Base-by-base conservation (phyloP, 192 early-diverging fungal species). In the Hyaloraphidium curvatum region DNA sequence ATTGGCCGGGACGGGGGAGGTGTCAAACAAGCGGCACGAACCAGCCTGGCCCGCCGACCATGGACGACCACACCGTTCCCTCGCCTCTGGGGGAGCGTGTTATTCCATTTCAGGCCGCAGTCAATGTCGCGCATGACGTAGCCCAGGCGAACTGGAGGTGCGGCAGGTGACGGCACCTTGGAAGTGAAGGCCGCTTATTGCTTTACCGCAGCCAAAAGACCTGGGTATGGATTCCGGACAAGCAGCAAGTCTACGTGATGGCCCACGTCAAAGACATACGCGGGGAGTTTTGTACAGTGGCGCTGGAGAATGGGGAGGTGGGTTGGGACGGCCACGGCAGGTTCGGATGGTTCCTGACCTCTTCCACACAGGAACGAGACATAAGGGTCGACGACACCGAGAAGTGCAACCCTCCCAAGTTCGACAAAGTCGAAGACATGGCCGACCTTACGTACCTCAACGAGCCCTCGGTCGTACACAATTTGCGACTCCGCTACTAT, bases 361-460 rank as follows among this genome's bases (percentile, higher is more conserved):
- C 41, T 62, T 31, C 1, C 23, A 28, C 17, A 30, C 25, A 83
- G 79, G 78, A 83, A 62, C 67, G 72, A 41, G 68, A 68, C 2
- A 78, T 91, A 50, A 76, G 77, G 60, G 71, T 82, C 53, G 86
- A 82, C 61, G 83, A 79, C 39, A 84, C 82, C 4, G 80, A 91
- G 53, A 91, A 94, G 66, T 92, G 96, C 86, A 98, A 98, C 51
- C 94, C 94, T 52, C 94, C 94, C 55, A 96, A 98, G 69, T 98
- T 98, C 60, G 94, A 98, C 62, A 84, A 82, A 60, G 88, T 84
- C 31, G 94, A 98, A 56, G 94, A 98, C 67, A 96, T 98, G 92
- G 94, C 94, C 17, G 89, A 94, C 39, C 61, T 98, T 53, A 91
- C 89, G 11, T 82, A 91, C 65, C 73, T 98, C 37, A 98, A 98